Conservation (phyloP, 2,329 filamentous ascomycete genomes). For the Pseudogymnoascus pannorum region DNA sequence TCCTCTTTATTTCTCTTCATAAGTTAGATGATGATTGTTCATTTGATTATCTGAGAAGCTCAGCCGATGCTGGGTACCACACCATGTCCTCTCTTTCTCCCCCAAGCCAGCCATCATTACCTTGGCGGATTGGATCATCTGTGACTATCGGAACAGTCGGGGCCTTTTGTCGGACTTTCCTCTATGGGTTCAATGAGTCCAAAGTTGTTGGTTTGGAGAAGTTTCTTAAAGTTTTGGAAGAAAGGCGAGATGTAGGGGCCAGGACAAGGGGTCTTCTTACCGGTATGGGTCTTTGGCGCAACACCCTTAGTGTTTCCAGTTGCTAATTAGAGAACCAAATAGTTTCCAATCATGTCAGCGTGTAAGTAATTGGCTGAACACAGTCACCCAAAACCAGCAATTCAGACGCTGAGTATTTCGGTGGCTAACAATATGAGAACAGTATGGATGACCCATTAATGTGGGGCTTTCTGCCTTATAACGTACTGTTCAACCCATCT, state of each 20-base stretch:
- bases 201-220: constrained; percentile 69
- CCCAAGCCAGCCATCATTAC: constrained; percentile 44
- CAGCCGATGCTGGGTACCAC: constrained; percentile 3
- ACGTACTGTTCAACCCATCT: constrained; percentile 61
- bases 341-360: constrained; percentile 85
- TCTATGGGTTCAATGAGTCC: constrained; percentile 66
- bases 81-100: constrained; percentile 1
- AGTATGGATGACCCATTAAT: constrained; percentile 91
- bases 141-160: constrained; percentile 68
- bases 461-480: constrained; percentile 79
- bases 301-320: constrained; percentile 8
- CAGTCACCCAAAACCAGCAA: not conserved
- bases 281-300: constrained; percentile 43
- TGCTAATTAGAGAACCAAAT: constrained; percentile 13
- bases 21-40: not conserved
- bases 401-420: constrained; percentile 1
- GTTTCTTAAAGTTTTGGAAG: constrained; percentile 70
- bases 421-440: constrained; percentile 18
- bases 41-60: not conserved
- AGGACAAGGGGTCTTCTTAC: constrained; percentile 76
- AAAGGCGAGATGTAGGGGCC: constrained; percentile 56
- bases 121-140: constrained; percentile 69
- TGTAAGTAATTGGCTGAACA: constrained; percentile 57
- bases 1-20: not conserved
- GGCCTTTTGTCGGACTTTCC: constrained; percentile 63